These are phyloP conservation scores for Pyrenochaeta sp. DNA, from an alignment of 2,329 filamentous ascomycete genomes.

Conservation along the genomic window DNA sequence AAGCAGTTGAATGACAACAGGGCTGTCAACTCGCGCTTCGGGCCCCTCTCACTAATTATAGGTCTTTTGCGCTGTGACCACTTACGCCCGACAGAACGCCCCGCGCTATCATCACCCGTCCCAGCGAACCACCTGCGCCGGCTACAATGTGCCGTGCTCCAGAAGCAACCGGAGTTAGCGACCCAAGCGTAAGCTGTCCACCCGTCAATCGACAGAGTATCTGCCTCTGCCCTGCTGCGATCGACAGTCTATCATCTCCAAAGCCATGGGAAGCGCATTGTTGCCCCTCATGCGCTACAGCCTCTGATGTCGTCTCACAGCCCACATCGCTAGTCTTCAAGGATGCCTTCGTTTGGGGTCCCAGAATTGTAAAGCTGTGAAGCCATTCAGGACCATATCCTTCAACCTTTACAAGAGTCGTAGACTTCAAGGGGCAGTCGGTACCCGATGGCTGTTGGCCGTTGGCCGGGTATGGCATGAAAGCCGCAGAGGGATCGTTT, in stretches of 20 bases:
- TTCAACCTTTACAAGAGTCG: conserved; percentile 4
- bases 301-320: conserved; percentile 41
- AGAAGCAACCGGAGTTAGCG: conserved; percentile 22
- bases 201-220: conserved; percentile 9
- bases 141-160: conserved; percentile 19
- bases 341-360: conserved; percentile 15
- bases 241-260: conserved; percentile 36
- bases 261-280: conserved; percentile 30
- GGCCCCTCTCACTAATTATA: conserved; percentile 13
- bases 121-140: conserved; percentile 14
- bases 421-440: conserved; percentile 20
- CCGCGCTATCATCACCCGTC: not conserved
- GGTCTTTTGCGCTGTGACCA: not conserved
- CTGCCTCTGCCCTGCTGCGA: conserved; percentile 27
- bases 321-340: conserved; percentile 8
- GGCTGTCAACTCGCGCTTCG: conserved; percentile 12
- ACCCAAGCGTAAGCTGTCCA: conserved; percentile 15
- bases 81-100: conserved; percentile 2
- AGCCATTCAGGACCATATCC: conserved; percentile 11
- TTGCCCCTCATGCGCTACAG: conserved; percentile 31
- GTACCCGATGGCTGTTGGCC: conserved; percentile 21
- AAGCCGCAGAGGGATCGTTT: conserved; percentile 22
- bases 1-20: conserved; percentile 14
- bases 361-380: conserved; percentile 8
- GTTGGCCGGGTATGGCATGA: conserved; percentile 18